A percentile compares a stretch with the other conserved stretches of the same genome.
These are phyloP conservation scores for Rhodotorula sp. DNA, from an alignment of 1,284 basidiomycete genomes.

Conservation along the genomic window DNA sequence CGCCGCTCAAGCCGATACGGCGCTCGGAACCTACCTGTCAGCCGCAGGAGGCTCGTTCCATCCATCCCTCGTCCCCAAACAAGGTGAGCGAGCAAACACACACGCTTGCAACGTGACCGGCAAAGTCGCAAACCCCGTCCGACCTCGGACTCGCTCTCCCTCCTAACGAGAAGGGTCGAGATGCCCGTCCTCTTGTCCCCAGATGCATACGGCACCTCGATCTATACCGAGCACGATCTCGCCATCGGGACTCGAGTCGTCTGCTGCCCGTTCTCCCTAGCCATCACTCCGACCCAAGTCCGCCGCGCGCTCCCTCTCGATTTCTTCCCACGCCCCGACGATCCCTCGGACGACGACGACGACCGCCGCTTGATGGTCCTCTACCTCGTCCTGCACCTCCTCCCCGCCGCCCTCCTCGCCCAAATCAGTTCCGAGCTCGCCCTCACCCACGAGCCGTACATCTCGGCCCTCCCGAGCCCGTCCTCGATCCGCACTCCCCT, in stretches of 20 bases:
- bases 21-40: slow-evolving; percentile 1
- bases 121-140: too few species aligned
- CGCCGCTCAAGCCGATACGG: background rate
- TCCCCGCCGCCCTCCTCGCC: background rate
- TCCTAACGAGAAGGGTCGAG: too few species aligned
- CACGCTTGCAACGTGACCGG: too few species aligned
- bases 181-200: background rate
- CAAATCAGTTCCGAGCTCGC: background rate
- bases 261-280: slow-evolving; percentile 70
- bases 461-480: slow-evolving; percentile 63
- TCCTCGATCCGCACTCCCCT: slow-evolving; percentile 67
- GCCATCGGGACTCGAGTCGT: slow-evolving; percentile 60
- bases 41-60: slow-evolving; percentile 8
- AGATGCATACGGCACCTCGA: slow-evolving; percentile 57
- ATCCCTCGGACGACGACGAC: slow-evolving; percentile 9
- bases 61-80: background rate
- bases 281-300: slow-evolving; percentile 63
- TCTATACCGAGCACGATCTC: slow-evolving; percentile 58
- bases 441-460: slow-evolving; percentile 57
- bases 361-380: slow-evolving; percentile 35
- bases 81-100: background rate
- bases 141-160: too few species aligned
- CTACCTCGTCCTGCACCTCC: slow-evolving; percentile 39
- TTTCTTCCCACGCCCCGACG: slow-evolving; percentile 50
- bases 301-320: slow-evolving; percentile 51